A percentile compares a stretch with the other conserved stretches of the same genome.
Evolutionary conservation across 495 filamentous ascomycete genomes (phyloP).

Genomic region (Podospora didyma): DNA sequence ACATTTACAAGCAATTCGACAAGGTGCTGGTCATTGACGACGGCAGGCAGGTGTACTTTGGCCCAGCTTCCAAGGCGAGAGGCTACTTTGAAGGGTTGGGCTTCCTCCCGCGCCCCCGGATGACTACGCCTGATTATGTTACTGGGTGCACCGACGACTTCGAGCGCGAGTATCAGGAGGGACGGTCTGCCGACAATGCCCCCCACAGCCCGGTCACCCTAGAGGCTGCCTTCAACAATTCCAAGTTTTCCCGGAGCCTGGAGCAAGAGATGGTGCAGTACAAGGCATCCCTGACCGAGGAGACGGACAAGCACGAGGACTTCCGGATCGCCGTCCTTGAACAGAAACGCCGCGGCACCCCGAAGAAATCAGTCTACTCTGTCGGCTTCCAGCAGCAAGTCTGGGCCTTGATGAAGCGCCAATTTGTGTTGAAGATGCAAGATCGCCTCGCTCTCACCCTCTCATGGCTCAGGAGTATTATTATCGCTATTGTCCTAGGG

Average conservation of each 20-base stretch:
- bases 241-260: slow-evolving; percentile 51
- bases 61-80: slow-evolving; percentile 63
- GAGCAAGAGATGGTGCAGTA: slow-evolving; percentile 66
- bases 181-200: slow-evolving; percentile 55
- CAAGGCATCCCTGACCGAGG: slow-evolving; percentile 51
- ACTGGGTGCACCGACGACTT: slow-evolving; percentile 81
- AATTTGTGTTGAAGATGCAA: slow-evolving; percentile 81
- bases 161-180: slow-evolving; percentile 70
- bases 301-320: slow-evolving; percentile 65
- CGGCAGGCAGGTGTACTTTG: slow-evolving; percentile 78
- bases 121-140: slow-evolving; percentile 83
- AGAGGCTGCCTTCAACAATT: slow-evolving; percentile 63
- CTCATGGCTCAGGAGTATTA: slow-evolving; percentile 70
- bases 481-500: slow-evolving; percentile 73
- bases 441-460: slow-evolving; percentile 73
- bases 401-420: slow-evolving; percentile 77
- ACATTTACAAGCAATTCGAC: slow-evolving; percentile 82
- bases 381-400: slow-evolving; percentile 76
- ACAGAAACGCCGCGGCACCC: slow-evolving; percentile 66
- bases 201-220: slow-evolving; percentile 63
- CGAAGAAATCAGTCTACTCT: slow-evolving; percentile 69
- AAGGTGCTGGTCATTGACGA: slow-evolving; percentile 81
- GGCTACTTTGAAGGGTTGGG: slow-evolving; percentile 80
- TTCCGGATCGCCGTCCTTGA: slow-evolving; percentile 74
- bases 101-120: slow-evolving; percentile 71